Percentiles rank a stretch among this genome's conserved stretches.
phyloP scores from a whole-genome alignment of 345 rosid genomes.

The Melastoma malabathricum region DNA sequence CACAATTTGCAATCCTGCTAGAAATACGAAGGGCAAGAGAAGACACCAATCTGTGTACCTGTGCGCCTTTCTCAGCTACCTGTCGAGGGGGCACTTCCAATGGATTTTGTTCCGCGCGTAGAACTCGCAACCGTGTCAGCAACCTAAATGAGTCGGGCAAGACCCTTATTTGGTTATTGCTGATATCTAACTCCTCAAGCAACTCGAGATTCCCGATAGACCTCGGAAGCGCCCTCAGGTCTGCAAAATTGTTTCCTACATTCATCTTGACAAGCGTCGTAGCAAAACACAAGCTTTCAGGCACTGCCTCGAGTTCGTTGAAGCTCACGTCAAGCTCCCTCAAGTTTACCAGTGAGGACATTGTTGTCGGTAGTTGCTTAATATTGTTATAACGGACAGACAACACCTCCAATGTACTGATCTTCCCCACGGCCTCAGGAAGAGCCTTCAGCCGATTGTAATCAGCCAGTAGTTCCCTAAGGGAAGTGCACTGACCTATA shows the following conservation, averaged over 20 bases:
- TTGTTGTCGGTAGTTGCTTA: constrained; percentile 78
- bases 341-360: constrained; percentile 61
- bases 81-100: constrained; percentile 81
- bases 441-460: constrained; percentile 94
- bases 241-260: constrained; percentile 88
- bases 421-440: constrained; percentile 94
- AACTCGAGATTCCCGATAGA: constrained; percentile 85
- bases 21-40: background rate
- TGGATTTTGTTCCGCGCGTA: constrained; percentile 62
- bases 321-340: constrained; percentile 89
- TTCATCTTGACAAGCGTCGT: constrained; percentile 78
- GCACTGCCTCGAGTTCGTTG: constrained; percentile 91
- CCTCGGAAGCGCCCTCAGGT: constrained; percentile 64
- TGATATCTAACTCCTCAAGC: constrained; percentile 87
- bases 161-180: constrained; percentile 90
- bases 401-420: constrained; percentile 55
- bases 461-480: constrained; percentile 69
- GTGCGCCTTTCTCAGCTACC: constrained; percentile 72
- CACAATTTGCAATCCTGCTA: background rate
- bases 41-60: constrained; percentile 32
- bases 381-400: constrained; percentile 80
- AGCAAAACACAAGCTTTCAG: constrained; percentile 88
- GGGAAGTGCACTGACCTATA: constrained; percentile 55
- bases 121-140: constrained; percentile 53
- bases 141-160: constrained; percentile 82